Base-by-base conservation (phyloP, 73 alveolate genomes). In the Stentor roeselii region DNA sequence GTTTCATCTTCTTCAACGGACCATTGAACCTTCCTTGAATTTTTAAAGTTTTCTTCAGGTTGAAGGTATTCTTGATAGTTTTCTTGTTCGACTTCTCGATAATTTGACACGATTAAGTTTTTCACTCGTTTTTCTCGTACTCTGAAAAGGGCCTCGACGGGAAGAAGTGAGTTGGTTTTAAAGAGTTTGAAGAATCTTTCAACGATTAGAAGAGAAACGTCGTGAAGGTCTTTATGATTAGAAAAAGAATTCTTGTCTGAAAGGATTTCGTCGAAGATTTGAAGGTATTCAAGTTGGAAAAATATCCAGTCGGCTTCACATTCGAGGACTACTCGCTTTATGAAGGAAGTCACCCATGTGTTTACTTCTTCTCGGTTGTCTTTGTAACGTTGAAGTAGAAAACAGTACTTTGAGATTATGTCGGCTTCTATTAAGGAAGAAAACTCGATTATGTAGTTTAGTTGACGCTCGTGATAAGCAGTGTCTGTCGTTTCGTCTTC, bases 271-370 rank as follows among this genome's bases (percentile, higher is more conserved):
- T 91, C 77, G 40, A 93, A 82, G 6, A 78, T 75, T 27, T 78
- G 67, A 32, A 93, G 74, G 86, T 86, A 93, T 39, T 91, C 96
- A 1, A 91, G 40, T 74, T 93, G 83, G 86, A 88, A 93, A 60
- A 93, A 93, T 36, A 93, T 85, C 96, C 96, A 93, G 34, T 90
- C 92, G 3, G 93, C 93, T 61, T 89, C 78, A n/a, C 90, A 75
- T 36, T 89, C 82, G 76, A 86, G 84, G n/a, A 89, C 80, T 11
- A 93, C 84, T 85, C 93, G 85, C 59, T 84, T 78, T 40, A 93
- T 87, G 60, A 84, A 89, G 14, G 76, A 41, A 30, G 38, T 76
- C 36, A 83, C 82, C 3, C 85, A 78, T 21, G 78, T 39, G 35
- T 82, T 41, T 11, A 93, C 80, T 0, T 1, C 37, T 21, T 67